Evolutionary conservation across 2,329 filamentous ascomycete genomes (phyloP), one percentile per base, ranked within the genome.

Genomic region (Microcyclospora tardicrescens): DNA sequence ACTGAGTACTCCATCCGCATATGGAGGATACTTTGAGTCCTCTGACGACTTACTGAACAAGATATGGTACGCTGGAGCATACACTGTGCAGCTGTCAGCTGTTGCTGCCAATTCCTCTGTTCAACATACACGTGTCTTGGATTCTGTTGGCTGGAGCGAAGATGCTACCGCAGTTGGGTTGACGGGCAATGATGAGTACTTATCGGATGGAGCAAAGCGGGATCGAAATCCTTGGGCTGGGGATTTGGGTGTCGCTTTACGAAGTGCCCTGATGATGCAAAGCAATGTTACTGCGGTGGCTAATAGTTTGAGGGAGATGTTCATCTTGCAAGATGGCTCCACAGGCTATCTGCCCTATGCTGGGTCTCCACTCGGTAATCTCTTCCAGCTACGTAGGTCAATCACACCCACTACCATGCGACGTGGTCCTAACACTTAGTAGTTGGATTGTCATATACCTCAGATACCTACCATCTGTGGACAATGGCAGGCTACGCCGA

Each of bases 401-500:
- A n/a, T n/a, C n/a, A n/a, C n/a, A n/a, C n/a, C n/a, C n/a, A n/a
- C n/a, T n/a, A n/a, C n/a, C n/a, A n/a, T n/a, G n/a, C n/a, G n/a
- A n/a, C n/a, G n/a, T n/a, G n/a, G n/a, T n/a, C n/a, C n/a, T n/a
- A n/a, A n/a, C n/a, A n/a, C n/a, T n/a, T n/a, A n/a, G n/a, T n/a
- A n/a, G n/a, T n/a, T n/a, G n/a, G n/a, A n/a, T n/a, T n/a, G n/a
- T 30, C n/a, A 10, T 30, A 30, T 30, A 30, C 28, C 28, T 30
- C 28, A n/a, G 43, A 48, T 45, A 77, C 73, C 0, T 77, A 77
- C 46, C 73, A 77, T 45, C 51, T 69, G 5, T 67, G 70, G 49
- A 67, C 60, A 2, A 46, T 70, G 37, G 63, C 68, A 14, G 66
- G 63, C 11, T 56, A 67, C 0, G 59, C 61, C 1, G 64, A 68